Evolutionary conservation across 495 filamentous ascomycete species (phyloP).

Genomic region (Xylaria flabelliformis): DNA sequence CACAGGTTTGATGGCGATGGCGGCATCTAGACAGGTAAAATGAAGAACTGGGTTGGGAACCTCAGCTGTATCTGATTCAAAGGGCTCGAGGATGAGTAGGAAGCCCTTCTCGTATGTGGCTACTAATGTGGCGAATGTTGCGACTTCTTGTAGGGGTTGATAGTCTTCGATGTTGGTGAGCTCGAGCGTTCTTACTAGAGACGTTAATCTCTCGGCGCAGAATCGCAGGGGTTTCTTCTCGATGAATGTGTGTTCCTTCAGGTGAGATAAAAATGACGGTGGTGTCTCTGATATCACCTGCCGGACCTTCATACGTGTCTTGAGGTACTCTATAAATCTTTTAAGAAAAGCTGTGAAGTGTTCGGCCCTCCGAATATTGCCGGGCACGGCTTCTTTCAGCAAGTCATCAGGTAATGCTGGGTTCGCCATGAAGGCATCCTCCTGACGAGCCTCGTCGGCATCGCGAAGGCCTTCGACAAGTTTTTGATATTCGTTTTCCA

Average conservation of each 20-base stretch:
- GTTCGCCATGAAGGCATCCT: constrained; percentile 97
- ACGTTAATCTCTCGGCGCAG: constrained; percentile 93
- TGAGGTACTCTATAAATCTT: constrained; percentile 96
- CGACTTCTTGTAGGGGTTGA: constrained; percentile 95
- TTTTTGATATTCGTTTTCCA: constrained; percentile 94
- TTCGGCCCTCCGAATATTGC: constrained; percentile 94
- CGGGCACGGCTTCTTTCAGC: constrained; percentile 91
- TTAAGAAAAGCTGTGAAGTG: constrained; percentile 96
- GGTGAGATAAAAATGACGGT: constrained; percentile 88
- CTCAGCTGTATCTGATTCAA: constrained; percentile 92
- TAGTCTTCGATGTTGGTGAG: constrained; percentile 98
- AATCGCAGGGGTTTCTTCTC: constrained; percentile 96
- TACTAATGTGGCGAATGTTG: constrained; percentile 96
- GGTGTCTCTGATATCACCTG: constrained; percentile 98
- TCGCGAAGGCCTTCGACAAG: constrained; percentile 91
- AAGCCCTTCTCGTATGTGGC: constrained; percentile 99
- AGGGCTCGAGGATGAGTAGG: constrained; percentile 93
- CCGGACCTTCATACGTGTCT: constrained; percentile 97
- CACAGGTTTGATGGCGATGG: constrained; percentile 97
- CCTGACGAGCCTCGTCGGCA: constrained; percentile 84
- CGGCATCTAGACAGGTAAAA: constrained; percentile 95
- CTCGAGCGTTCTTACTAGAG: constrained; percentile 92
- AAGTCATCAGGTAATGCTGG: constrained; percentile 84
- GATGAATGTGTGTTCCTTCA: constrained; percentile 96
- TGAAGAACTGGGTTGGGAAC: constrained; percentile 96